Evolutionary conservation across 2,329 filamentous ascomycete species (phyloP).

Genomic region (Drechslerella coelobrocha): DNA sequence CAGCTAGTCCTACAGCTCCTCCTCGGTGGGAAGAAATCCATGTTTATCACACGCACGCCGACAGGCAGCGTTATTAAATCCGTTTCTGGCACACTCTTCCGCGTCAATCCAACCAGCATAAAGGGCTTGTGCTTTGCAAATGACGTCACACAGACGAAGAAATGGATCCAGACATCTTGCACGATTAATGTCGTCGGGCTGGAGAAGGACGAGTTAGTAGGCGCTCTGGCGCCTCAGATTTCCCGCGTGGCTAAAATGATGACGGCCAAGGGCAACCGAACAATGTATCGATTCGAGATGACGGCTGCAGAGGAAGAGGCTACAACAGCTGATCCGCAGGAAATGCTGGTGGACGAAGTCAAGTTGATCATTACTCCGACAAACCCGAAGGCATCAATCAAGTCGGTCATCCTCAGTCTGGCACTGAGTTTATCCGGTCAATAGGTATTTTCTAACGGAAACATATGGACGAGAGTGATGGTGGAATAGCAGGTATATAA

Average conservation of each 20-base stretch:
- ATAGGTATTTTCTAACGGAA: no score
- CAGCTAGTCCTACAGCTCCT: conserved; percentile 23
- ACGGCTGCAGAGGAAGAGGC: not conserved
- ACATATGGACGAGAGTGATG: no score
- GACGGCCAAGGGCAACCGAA: not conserved
- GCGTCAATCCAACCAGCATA: conserved; percentile 9
- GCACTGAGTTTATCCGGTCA: no score
- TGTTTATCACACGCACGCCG: conserved; percentile 11
- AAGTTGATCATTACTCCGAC: no score
- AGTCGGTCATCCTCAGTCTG: no score
- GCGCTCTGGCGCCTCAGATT: conserved; percentile 14
- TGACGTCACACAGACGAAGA: conserved; percentile 12
- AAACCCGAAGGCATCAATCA: no score
- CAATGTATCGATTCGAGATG: not conserved
- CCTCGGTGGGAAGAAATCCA: conserved; percentile 36
- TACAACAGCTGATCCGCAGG: no score
- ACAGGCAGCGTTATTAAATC: conserved; percentile 12
- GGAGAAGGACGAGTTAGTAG: conserved; percentile 9
- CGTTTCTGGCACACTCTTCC: conserved; percentile 10
- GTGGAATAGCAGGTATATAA: no score
- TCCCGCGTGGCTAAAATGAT: not conserved
- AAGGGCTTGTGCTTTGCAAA: conserved; percentile 25
- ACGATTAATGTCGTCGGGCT: conserved; percentile 15
- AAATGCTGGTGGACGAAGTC: no score
- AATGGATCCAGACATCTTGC: conserved; percentile 15